phyloP scores from a whole-genome alignment of 129 eudicot species.

The Daucus carota region DNA sequence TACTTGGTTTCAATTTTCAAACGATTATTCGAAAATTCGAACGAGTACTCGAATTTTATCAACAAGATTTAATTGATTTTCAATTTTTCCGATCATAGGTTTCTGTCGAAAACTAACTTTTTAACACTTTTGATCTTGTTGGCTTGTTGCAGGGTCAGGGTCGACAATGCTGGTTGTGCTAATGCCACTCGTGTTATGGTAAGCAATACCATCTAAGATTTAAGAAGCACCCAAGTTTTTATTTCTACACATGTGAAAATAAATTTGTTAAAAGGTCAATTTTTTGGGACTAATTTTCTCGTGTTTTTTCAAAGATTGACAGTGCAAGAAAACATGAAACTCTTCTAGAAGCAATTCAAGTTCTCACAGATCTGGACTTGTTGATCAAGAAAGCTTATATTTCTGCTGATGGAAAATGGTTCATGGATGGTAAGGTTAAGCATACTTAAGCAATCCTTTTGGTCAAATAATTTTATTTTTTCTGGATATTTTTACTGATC shows the following conservation, averaged over 20 bases:
- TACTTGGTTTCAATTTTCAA: no score
- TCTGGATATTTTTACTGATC: not conserved
- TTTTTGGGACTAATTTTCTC: not conserved
- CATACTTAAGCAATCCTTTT: not conserved
- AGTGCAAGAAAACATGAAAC: constrained; percentile 72
- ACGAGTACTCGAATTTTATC: no score
- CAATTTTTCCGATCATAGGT: not conserved
- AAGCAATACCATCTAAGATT: not conserved
- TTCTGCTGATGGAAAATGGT: constrained; percentile 89
- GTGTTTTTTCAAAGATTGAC: constrained; percentile 41
- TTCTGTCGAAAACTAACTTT: constrained; percentile 15
- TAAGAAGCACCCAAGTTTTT: not conserved
- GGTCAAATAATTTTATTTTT: not conserved
- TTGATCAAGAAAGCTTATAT: constrained; percentile 74
- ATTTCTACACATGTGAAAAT: not conserved
- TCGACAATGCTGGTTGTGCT: constrained; percentile 73
- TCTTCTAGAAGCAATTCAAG: constrained; percentile 85
- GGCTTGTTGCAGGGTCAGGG: constrained; percentile 49
- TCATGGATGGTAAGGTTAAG: constrained; percentile 61
- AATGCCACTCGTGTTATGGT: constrained; percentile 77
- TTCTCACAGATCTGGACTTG: constrained; percentile 68
- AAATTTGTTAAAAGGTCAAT: no score
- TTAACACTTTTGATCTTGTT: not conserved
- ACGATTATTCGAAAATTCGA: no score
- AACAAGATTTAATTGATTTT: not conserved